Conservation (phyloP, 2,329 filamentous ascomycete species). For the Fusarium abutilonis region DNA sequence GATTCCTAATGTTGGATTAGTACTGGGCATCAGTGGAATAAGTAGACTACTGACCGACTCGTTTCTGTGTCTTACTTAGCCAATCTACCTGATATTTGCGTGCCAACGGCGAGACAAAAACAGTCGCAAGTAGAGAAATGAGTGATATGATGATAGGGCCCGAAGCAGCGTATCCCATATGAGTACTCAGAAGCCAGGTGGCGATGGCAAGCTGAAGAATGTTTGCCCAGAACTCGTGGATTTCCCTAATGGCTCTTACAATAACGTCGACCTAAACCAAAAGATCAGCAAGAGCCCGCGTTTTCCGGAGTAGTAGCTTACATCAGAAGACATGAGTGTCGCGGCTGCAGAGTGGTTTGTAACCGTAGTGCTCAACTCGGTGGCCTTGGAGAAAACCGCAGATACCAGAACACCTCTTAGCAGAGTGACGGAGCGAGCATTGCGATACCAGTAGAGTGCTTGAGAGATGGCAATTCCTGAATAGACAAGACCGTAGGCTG, state of each 20-base stretch:
- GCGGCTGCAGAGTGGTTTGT: conserved; percentile 50
- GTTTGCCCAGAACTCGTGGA: conserved; percentile 53
- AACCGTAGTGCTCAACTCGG: conserved; percentile 43
- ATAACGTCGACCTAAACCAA: conserved; percentile 51
- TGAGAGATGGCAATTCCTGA: conserved; percentile 47
- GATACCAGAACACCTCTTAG: conserved; percentile 48
- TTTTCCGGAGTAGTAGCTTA: conserved; percentile 17
- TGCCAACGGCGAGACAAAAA: conserved; percentile 44
- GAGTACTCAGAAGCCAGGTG: conserved; percentile 48
- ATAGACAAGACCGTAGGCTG: conserved; percentile 49
- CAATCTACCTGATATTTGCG: conserved; percentile 46
- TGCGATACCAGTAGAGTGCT: conserved; percentile 48
- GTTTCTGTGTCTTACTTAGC: conserved; percentile 42
- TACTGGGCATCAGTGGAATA: too few relatives aligned
- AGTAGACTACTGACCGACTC: conserved; percentile 38
- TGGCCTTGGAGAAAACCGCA: conserved; percentile 50
- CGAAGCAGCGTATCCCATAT: conserved; percentile 49
- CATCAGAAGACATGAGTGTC: conserved; percentile 56
- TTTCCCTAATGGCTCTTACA: conserved; percentile 48
- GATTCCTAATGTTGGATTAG: conserved; percentile 33
- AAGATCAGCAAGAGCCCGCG: not conserved
- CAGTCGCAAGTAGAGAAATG: conserved; percentile 41
- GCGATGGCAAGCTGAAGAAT: conserved; percentile 49
- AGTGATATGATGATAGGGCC: conserved; percentile 49
- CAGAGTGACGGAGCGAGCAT: conserved; percentile 48